phyloP scores from a whole-genome alignment of 352 stramenopile genomes.

The Pythium chondricola region DNA sequence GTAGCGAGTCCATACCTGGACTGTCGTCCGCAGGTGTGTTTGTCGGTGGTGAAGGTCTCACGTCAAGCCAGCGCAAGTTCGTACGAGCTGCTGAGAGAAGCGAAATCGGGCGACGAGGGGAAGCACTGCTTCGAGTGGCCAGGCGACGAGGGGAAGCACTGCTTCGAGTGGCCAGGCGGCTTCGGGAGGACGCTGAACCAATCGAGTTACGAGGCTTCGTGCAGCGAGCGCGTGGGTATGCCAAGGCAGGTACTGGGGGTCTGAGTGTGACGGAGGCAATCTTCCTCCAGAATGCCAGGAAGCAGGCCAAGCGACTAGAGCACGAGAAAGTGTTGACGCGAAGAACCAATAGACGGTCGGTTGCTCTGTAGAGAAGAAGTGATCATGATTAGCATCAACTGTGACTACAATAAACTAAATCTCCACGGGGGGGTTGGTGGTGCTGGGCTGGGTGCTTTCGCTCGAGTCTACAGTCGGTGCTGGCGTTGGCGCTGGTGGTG shows the following conservation, averaged over 20 bases:
- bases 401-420: no score
- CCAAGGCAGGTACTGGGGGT: not conserved
- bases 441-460: not conserved
- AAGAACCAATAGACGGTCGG: no score
- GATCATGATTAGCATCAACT: no score
- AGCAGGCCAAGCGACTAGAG: slow-evolving; percentile 10
- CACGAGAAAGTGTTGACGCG: no score
- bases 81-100: not conserved
- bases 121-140: slow-evolving; percentile 2
- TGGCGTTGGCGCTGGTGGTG: not conserved
- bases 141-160: not conserved
- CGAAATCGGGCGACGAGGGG: not conserved
- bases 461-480: not conserved
- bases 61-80: not conserved
- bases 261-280: slow-evolving; percentile 9
- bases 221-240: slow-evolving; percentile 7
- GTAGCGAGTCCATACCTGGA: not conserved
- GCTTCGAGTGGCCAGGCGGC: not conserved
- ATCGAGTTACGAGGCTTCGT: slow-evolving; percentile 19
- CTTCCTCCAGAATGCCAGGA: slow-evolving; percentile 17
- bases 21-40: no score
- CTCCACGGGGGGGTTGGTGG: not conserved
- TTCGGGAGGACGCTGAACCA: slow-evolving; percentile 5
- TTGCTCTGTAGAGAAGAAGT: no score
- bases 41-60: slow-evolving; percentile 2